A percentile compares a stretch with the other conserved stretches of the same genome.
Conservation (phyloP, 2,329 filamentous ascomycete genomes). For the Alternaria sp. region DNA sequence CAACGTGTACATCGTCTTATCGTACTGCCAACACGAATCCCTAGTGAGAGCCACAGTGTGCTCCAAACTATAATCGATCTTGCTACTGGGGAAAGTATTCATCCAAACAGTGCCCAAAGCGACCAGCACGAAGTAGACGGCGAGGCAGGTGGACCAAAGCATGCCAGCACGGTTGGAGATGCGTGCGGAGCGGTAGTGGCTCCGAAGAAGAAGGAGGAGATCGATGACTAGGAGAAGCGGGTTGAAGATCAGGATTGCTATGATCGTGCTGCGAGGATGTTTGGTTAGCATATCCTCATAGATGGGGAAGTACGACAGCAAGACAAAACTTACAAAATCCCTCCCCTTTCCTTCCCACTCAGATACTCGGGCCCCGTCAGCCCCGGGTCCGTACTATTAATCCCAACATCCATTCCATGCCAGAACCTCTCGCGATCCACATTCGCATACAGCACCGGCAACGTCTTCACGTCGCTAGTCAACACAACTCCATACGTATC, state of each 20-base stretch:
- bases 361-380: neutral
- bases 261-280: neutral
- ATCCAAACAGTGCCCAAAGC: neutral
- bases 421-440: neutral
- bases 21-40: neutral
- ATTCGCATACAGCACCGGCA: constrained; percentile 2
- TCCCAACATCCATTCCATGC: neutral
- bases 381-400: neutral
- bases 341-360: neutral
- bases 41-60: neutral
- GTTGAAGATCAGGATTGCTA: neutral
- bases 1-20: neutral
- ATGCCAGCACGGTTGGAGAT: constrained; percentile 1
- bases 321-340: neutral
- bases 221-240: neutral
- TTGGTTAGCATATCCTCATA: neutral
- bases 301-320: neutral
- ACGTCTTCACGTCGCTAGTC: neutral
- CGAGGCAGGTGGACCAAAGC: neutral
- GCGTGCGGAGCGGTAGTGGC: neutral
- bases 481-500: neutral
- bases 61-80: neutral
- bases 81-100: neutral
- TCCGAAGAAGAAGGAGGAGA: neutral
- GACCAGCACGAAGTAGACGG: neutral